Percentiles rank a stretch among this genome's conserved stretches.
Conservation (phyloP, 2,329 filamentous ascomycete species). For the Talaromyces atroroseus region DNA sequence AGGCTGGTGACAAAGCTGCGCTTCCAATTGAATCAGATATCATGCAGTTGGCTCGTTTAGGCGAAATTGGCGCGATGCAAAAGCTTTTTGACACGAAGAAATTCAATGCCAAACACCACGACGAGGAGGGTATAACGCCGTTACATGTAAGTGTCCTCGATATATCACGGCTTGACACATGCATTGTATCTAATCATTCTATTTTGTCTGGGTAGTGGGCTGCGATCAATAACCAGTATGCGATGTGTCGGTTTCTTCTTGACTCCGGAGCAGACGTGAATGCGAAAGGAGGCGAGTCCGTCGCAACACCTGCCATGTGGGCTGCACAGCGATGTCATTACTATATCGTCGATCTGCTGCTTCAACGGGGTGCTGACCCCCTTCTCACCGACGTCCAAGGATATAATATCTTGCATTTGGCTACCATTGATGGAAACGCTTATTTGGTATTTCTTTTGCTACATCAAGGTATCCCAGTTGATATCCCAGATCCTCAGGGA, state of each 20-base stretch:
- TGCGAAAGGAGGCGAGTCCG: constrained; percentile 87
- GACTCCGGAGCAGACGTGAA: constrained; percentile 85
- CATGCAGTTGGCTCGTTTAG: constrained; percentile 88
- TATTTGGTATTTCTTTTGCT: constrained; percentile 82
- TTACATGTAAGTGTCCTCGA: constrained; percentile 61
- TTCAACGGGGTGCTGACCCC: constrained; percentile 87
- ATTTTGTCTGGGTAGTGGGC: constrained; percentile 65
- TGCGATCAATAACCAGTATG: constrained; percentile 97
- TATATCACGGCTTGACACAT: not conserved
- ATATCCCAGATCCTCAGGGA: constrained; percentile 80
- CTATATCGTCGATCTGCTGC: constrained; percentile 88
- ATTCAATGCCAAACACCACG: constrained; percentile 73
- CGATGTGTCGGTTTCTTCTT: constrained; percentile 92
- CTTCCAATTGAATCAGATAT: constrained; percentile 65
- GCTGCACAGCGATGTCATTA: constrained; percentile 95
- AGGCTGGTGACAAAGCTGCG: constrained; percentile 22
- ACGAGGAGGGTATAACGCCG: constrained; percentile 91
- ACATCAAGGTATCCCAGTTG: constrained; percentile 92
- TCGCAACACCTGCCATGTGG: constrained; percentile 94
- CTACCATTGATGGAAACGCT: constrained; percentile 94
- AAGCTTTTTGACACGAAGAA: constrained; percentile 80
- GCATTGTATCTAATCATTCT: constrained; percentile 16
- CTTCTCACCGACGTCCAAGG: constrained; percentile 89
- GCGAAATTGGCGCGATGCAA: constrained; percentile 81
- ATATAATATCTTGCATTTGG: constrained; percentile 96